Percentiles rank a stretch among this genome's conserved stretches.
phyloP scores from a whole-genome alignment of 1,284 basidiomycete genomes.

The Apiotrichum sp. region DNA sequence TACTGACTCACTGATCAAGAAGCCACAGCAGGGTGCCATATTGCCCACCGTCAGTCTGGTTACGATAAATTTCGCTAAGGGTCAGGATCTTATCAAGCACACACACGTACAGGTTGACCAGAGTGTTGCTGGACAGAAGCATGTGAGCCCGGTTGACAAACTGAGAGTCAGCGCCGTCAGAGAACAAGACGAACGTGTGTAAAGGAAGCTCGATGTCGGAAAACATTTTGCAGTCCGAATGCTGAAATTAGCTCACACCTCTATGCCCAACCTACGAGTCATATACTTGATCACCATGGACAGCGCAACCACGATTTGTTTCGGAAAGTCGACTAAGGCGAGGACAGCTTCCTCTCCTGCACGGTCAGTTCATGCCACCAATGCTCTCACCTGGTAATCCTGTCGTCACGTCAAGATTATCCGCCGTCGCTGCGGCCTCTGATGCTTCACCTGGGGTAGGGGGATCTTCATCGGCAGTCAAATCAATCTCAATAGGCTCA shows the following conservation, averaged over 20 bases:
- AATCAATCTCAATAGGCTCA: conserved; percentile 28
- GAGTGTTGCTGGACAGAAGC: conserved; percentile 81
- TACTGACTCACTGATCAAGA: conserved; percentile 5
- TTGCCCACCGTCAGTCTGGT: conserved; percentile 70
- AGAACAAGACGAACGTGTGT: conserved; percentile 44
- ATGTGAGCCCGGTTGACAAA: conserved; percentile 78
- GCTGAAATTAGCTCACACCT: conserved; percentile 29
- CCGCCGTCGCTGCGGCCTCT: background rate
- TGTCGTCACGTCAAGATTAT: conserved; percentile 17
- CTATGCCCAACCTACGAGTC: conserved; percentile 38
- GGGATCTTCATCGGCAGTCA: conserved; percentile 20
- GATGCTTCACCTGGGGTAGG: background rate
- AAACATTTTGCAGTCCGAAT: conserved; percentile 69
- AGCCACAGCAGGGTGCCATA: conserved; percentile 75
- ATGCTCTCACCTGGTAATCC: conserved; percentile 24
- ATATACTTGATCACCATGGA: conserved; percentile 74
- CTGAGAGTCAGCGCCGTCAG: conserved; percentile 16
- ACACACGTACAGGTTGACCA: conserved; percentile 63
- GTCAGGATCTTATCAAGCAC: conserved; percentile 7
- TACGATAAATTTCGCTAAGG: conserved; percentile 73
- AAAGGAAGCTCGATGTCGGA: conserved; percentile 70
- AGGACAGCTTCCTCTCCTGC: conserved; percentile 36
- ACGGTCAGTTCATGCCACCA: background rate
- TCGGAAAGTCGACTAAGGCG: conserved; percentile 64
- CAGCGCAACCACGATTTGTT: conserved; percentile 57